These are phyloP conservation scores for Mucor mucedo DNA, from an alignment of 371 early-diverging fungal genomes.

Conservation along the genomic window DNA sequence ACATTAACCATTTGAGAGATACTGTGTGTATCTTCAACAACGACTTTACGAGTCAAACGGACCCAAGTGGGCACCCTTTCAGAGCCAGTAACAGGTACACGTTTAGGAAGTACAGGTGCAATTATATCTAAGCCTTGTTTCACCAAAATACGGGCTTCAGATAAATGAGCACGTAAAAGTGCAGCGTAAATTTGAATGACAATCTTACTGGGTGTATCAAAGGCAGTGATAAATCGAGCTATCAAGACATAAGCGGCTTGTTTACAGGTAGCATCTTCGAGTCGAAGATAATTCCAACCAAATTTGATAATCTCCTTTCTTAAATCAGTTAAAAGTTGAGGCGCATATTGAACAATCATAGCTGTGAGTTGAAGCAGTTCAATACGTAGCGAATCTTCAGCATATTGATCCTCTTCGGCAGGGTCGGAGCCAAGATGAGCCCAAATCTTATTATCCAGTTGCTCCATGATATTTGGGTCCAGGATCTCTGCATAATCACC, in stretches of 20 bases:
- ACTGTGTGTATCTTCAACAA: conserved; percentile 91
- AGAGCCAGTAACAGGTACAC: conserved; percentile 57
- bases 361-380: conserved; percentile 93
- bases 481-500: conserved; percentile 60
- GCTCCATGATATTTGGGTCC: conserved; percentile 68
- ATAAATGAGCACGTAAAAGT: conserved; percentile 84
- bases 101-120: conserved; percentile 86
- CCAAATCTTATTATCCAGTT: conserved; percentile 77
- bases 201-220: conserved; percentile 92
- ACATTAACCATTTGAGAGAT: conserved; percentile 87
- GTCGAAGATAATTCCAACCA: conserved; percentile 89
- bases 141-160: conserved; percentile 83
- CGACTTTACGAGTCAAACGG: conserved; percentile 83
- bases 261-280: conserved; percentile 93
- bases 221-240: conserved; percentile 89
- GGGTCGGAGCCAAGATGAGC: conserved; percentile 61
- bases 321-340: conserved; percentile 73
- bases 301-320: conserved; percentile 94
- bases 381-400: conserved; percentile 79
- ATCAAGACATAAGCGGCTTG: conserved; percentile 94
- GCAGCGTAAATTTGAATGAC: conserved; percentile 91
- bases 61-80: conserved; percentile 83
- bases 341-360: conserved; percentile 84
- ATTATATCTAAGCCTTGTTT: conserved; percentile 94
- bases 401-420: conserved; percentile 55